These are phyloP conservation scores for Coprinopsis strossmayeri DNA, from an alignment of 768 basidiomycete genomes.

Conservation along the genomic window DNA sequence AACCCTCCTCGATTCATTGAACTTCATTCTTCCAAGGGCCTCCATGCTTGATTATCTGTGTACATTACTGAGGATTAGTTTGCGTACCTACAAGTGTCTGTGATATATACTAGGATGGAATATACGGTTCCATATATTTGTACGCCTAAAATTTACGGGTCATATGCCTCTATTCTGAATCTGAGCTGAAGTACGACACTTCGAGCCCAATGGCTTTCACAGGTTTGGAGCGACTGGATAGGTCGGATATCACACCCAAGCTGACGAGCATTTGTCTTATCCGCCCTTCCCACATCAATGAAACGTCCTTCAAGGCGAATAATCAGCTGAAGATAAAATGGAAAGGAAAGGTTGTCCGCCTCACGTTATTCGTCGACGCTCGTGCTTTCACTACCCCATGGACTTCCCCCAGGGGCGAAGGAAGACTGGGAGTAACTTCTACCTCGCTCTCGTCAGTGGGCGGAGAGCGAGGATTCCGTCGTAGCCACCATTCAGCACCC, in stretches of 20 bases:
- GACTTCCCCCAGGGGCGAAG: slow-evolving; percentile 29
- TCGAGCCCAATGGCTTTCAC: slow-evolving; percentile 90
- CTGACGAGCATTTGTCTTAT: slow-evolving; percentile 85
- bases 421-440: neutral
- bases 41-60: neutral
- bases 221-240: slow-evolving; percentile 78
- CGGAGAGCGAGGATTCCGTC: slow-evolving; percentile 36
- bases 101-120: neutral
- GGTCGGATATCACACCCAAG: slow-evolving; percentile 85
- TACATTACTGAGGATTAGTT: neutral
- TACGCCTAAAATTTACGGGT: slow-evolving; percentile 6
- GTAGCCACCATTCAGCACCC: slow-evolving; percentile 95
- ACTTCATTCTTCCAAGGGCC: neutral
- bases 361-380: slow-evolving; percentile 83
- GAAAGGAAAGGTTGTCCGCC: slow-evolving; percentile 19
- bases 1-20: too few species aligned
- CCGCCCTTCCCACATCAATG: slow-evolving; percentile 92
- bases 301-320: slow-evolving; percentile 56
- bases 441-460: slow-evolving; percentile 10
- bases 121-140: neutral
- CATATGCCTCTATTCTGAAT: too few species aligned
- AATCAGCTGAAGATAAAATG: neutral
- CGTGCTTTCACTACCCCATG: slow-evolving; percentile 86
- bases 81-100: neutral
- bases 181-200: slow-evolving; percentile 84